These are phyloP conservation scores for Aspergillus sergii DNA, from an alignment of 2,329 filamentous ascomycete species.

Conservation along the genomic window DNA sequence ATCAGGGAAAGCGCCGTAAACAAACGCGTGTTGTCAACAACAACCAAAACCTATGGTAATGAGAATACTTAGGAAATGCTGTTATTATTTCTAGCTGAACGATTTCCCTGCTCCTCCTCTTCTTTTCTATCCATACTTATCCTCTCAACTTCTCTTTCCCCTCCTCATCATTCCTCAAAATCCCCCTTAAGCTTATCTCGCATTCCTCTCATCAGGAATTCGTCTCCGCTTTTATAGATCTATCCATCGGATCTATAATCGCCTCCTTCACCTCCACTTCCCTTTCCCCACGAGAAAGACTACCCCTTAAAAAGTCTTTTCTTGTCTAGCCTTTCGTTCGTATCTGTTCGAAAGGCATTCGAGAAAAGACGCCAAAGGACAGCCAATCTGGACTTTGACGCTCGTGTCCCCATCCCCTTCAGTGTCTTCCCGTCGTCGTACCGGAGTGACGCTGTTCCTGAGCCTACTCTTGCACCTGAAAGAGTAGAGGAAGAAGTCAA, in stretches of 20 bases:
- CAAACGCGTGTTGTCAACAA: conserved; percentile 25
- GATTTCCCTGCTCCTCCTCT: conserved; percentile 5
- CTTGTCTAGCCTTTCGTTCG: conserved; percentile 51
- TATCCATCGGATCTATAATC: conserved; percentile 25
- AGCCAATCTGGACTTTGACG: conserved; percentile 99
- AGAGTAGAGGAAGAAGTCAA: conserved; percentile 90
- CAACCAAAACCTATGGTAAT: conserved; percentile 1
- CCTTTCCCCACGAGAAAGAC: conserved; percentile 39
- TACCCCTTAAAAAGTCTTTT: conserved; percentile 47
- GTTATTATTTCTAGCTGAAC: conserved; percentile 4
- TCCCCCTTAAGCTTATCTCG: conserved; percentile 11
- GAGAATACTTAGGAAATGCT: conserved; percentile 3
- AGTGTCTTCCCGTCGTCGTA: conserved; percentile 99
- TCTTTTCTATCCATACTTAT: conserved; percentile 2
- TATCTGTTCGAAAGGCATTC: conserved; percentile 57
- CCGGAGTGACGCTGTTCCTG: conserved; percentile 71
- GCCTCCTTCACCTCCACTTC: conserved; percentile 15
- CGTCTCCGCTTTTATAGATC: conserved; percentile 26
- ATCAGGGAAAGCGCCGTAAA: conserved; percentile 27
- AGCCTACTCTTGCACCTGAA: conserved; percentile 61
- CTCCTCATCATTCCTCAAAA: conserved; percentile 12
- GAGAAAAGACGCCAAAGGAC: conserved; percentile 75
- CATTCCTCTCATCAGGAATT: conserved; percentile 26
- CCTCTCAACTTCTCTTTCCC: conserved; percentile 18
- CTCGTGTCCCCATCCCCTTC: conserved; percentile 98